phyloP scores from a whole-genome alignment of 108 stramenopile species.

The Pseudonitzschia multistriata region DNA sequence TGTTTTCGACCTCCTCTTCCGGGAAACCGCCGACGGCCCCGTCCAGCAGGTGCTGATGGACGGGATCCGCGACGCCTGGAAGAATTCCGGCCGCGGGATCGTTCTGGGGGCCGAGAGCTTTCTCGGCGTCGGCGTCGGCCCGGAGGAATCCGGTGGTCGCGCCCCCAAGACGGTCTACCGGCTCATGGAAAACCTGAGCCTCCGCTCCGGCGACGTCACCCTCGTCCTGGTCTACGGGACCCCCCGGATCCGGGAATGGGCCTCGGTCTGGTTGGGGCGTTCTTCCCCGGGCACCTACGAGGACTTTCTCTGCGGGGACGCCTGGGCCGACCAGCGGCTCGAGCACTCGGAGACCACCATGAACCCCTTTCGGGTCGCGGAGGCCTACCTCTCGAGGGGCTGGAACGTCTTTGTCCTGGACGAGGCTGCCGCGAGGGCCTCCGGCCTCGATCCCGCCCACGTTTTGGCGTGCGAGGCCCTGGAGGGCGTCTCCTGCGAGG shows the following conservation, averaged over 20 bases:
- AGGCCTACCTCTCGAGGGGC: not conserved
- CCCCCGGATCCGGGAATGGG: constrained; percentile 28
- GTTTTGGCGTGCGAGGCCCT: not conserved
- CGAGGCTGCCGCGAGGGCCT: not conserved
- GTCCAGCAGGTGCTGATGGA: constrained; percentile 2
- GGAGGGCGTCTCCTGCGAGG: constrained; percentile 9
- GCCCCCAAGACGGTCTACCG: constrained; percentile 17
- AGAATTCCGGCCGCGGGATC: constrained; percentile 16
- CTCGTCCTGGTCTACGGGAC: constrained; percentile 21
- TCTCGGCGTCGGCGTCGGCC: constrained; percentile 10
- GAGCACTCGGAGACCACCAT: constrained; percentile 3
- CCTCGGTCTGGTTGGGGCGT: constrained; percentile 11
- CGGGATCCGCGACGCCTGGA: constrained; percentile 8
- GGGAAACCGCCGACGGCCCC: not conserved
- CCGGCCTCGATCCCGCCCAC: not conserved
- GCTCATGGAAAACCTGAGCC: constrained; percentile 7
- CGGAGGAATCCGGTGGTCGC: not conserved
- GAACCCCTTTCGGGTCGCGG: not conserved
- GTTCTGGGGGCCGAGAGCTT: constrained; percentile 21
- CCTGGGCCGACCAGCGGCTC: not conserved
- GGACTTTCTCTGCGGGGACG: constrained; percentile 8
- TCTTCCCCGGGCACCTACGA: not conserved
- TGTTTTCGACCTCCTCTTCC: not conserved
- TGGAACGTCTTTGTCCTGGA: not conserved
- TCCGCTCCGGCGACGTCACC: constrained; percentile 22